Evolutionary conservation across 805 yeast genomes (phyloP), one percentile per base, ranked within the genome.

Genomic region (Babjeviella inositovora): DNA sequence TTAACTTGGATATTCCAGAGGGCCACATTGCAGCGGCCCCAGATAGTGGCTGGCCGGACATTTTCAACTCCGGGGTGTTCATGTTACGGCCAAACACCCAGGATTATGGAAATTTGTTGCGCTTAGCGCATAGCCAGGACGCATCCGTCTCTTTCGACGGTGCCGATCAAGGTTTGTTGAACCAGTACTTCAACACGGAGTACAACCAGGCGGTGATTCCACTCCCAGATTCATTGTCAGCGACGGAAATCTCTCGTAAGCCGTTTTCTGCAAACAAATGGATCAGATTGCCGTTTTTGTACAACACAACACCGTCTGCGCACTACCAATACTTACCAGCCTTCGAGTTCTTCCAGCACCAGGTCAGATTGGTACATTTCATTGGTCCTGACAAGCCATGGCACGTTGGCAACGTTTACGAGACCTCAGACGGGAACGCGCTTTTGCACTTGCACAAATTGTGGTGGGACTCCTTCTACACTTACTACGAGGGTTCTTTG

Each of bases 321-420:
- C 55, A 53, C 29, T 56, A 56, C 32, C 49, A 56, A 31, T 56
- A 56, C 35, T 33, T 39, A 12, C 62, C 63, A 2, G 61, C 62
- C 3, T 51, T 35, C 31, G 39, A 37, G 23, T 42, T 53, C 32
- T 55, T 51, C 28, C 13, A 12, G 7, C 6, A 13, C 6, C 41
- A 43, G 27, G 55, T 67, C 20, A 69, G 65, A 22, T 43, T 70
- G 20, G 47, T 73, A 6, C 90, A 77, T 41, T 77, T 63, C 36
- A 75, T 77, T 31, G 87, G 87, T 1, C 48, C 61, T 4, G 33
- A 37, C 8, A 72, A 72, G 34, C 80, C 80, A 1, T 66, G 79
- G 72, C 51, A 33, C 8, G 27, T 30, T 17, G 24, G 14, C 7
- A 7, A 11, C 8, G n/a, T 7, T 7, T 11, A 18, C 11, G 11